A percentile compares a stretch with the other conserved stretches of the same genome.
Conservation (phyloP, 495 filamentous ascomycete genomes). For the Parmelia sp. region DNA sequence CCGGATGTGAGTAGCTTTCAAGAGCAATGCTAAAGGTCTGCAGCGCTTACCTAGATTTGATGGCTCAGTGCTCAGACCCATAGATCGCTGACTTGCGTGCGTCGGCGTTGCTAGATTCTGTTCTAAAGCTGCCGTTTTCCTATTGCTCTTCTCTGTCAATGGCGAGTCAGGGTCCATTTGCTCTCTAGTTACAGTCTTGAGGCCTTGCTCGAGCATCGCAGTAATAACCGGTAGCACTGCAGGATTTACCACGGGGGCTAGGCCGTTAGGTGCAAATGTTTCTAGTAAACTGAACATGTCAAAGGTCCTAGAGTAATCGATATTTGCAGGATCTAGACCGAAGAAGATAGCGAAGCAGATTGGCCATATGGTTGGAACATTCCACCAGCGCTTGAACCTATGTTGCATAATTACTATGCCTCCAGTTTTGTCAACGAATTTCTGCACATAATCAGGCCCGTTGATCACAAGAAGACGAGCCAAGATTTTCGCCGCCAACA, state of each 20-base stretch:
- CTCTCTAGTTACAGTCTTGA: slow-evolving; percentile 59
- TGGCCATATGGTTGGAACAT: slow-evolving; percentile 75
- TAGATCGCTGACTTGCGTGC: slow-evolving; percentile 53
- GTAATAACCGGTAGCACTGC: slow-evolving; percentile 74
- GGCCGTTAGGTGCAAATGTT: slow-evolving; percentile 51
- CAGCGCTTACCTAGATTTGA: slow-evolving; percentile 17
- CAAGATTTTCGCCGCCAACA: slow-evolving; percentile 76
- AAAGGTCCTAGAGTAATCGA: slow-evolving; percentile 67
- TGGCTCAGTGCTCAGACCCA: slow-evolving; percentile 31
- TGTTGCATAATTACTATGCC: slow-evolving; percentile 80
- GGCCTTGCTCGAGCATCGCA: slow-evolving; percentile 79
- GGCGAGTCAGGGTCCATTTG: slow-evolving; percentile 54
- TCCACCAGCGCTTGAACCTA: slow-evolving; percentile 83
- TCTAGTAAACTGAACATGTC: slow-evolving; percentile 67
- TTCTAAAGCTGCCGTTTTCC: slow-evolving; percentile 1
- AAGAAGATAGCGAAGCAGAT: slow-evolving; percentile 88
- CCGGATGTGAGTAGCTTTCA: neutral
- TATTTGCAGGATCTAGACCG: slow-evolving; percentile 66
- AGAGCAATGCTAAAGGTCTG: neutral
- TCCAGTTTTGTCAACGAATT: slow-evolving; percentile 77
- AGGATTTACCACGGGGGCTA: slow-evolving; percentile 61
- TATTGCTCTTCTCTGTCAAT: slow-evolving; percentile 26
- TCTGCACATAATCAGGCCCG: slow-evolving; percentile 69
- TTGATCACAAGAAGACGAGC: slow-evolving; percentile 77
- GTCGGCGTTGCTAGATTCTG: slow-evolving; percentile 56